Percentiles rank a stretch among this genome's conserved stretches.
Conservation (phyloP, 805 yeast species). For the Kregervanrija pseudodelftensis region DNA sequence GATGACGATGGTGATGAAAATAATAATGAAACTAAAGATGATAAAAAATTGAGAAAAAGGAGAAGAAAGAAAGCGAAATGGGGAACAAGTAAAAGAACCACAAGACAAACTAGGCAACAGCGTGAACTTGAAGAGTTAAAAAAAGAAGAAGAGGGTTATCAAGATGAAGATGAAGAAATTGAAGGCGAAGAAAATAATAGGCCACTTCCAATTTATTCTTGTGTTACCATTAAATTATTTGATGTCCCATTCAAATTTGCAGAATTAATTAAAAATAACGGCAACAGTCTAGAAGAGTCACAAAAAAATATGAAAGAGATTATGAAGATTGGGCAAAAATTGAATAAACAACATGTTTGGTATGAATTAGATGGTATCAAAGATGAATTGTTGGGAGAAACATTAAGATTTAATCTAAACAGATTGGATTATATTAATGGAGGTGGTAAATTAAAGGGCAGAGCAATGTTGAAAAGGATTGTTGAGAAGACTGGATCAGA, state of each 20-base stretch:
- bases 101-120: slow-evolving; percentile 16
- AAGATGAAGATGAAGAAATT: slow-evolving; percentile 15
- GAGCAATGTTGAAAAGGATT: slow-evolving; percentile 25
- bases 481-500: slow-evolving; percentile 19
- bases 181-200: slow-evolving; percentile 33
- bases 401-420: slow-evolving; percentile 48
- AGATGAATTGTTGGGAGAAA: slow-evolving; percentile 62
- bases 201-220: slow-evolving; percentile 44
- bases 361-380: slow-evolving; percentile 72
- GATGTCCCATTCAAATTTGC: slow-evolving; percentile 61
- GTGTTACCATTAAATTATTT: slow-evolving; percentile 58
- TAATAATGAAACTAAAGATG: slow-evolving; percentile 3
- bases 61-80: slow-evolving; percentile 18
- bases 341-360: slow-evolving; percentile 67
- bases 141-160: slow-evolving; percentile 13
- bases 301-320: slow-evolving; percentile 54
- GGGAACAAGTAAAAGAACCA: slow-evolving; percentile 23
- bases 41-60: slow-evolving; percentile 19
- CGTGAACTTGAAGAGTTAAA: slow-evolving; percentile 9
- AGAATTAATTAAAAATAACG: slow-evolving; percentile 61
- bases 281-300: slow-evolving; percentile 49
- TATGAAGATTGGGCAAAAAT: slow-evolving; percentile 51
- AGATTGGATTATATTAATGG: slow-evolving; percentile 29
- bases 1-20: slow-evolving; percentile 14
- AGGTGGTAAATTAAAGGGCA: slow-evolving; percentile 29